Percentiles rank a stretch among this genome's conserved stretches.
phyloP scores from a whole-genome alignment of 1,284 basidiomycete genomes.

The Papiliotrema laurentii region DNA sequence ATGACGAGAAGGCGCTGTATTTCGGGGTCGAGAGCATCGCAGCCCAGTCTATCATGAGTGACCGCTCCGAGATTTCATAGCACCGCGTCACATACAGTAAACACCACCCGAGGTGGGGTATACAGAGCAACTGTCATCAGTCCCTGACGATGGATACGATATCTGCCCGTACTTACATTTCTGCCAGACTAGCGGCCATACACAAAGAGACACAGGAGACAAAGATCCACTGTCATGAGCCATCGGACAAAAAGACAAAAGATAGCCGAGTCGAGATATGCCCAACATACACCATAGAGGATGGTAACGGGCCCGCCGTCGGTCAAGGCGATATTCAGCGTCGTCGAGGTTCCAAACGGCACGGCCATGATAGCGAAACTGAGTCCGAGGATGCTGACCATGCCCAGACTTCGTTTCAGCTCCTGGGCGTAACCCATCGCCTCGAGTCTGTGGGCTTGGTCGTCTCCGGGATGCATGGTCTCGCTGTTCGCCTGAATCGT shows the following conservation, averaged over 20 bases:
- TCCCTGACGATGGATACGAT: not conserved
- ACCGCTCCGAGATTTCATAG: not conserved
- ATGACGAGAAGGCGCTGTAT: constrained; percentile 48
- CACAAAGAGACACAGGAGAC: constrained; percentile 50
- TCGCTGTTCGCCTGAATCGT: too few relatives aligned
- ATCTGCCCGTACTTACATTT: constrained; percentile 35
- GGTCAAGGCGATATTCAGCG: constrained; percentile 48
- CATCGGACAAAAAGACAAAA: not conserved
- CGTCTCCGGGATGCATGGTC: too few relatives aligned
- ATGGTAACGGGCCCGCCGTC: constrained; percentile 50
- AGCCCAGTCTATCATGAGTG: constrained; percentile 44
- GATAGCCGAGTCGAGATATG: too few relatives aligned
- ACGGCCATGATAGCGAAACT: constrained; percentile 50
- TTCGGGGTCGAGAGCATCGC: constrained; percentile 49
- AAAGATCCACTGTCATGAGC: constrained; percentile 45
- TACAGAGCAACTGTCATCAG: constrained; percentile 41
- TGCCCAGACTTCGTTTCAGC: constrained; percentile 49
- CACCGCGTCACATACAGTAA: constrained; percentile 36
- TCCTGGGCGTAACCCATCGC: constrained; percentile 51
- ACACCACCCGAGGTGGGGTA: constrained; percentile 52
- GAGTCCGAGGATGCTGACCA: constrained; percentile 50
- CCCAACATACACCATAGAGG: constrained; percentile 43
- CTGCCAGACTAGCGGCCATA: constrained; percentile 50
- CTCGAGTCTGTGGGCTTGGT: constrained; percentile 41
- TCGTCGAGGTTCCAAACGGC: constrained; percentile 49